These are phyloP conservation scores for Globisporangium lucens DNA, from an alignment of 352 stramenopile genomes.

Conservation along the genomic window DNA sequence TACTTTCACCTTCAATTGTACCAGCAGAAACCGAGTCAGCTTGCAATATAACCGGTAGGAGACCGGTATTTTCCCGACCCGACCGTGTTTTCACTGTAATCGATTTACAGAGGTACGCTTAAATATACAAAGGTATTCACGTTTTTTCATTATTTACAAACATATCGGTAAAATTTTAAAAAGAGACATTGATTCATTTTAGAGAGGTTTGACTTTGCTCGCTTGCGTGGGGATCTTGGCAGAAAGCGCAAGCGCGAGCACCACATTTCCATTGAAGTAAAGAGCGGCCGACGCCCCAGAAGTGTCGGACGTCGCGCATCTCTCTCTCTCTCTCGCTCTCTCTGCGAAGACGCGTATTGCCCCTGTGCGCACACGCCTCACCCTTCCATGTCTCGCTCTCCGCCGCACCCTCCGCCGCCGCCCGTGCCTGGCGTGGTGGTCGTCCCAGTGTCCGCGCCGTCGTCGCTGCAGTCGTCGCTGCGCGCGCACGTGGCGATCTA, in stretches of 20 bases:
- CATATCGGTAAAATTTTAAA: neutral
- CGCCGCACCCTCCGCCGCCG: neutral
- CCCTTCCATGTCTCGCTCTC: neutral
- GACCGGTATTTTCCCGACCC: neutral
- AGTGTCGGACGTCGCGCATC: too few species aligned
- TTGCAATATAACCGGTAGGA: neutral
- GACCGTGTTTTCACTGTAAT: neutral
- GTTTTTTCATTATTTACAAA: neutral
- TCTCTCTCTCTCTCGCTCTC: too few species aligned
- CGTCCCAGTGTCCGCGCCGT: slow-evolving; percentile 8
- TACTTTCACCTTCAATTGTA: neutral
- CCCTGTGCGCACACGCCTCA: neutral
- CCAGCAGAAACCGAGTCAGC: neutral
- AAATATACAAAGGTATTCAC: neutral
- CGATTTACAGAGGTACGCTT: neutral
- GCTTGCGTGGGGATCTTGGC: neutral
- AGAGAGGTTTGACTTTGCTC: neutral
- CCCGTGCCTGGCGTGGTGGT: slow-evolving; percentile 1
- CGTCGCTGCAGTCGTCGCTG: slow-evolving; percentile 1
- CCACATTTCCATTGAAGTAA: neutral
- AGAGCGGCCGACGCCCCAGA: neutral
- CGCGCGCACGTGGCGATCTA: slow-evolving; percentile 43
- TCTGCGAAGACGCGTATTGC: neutral
- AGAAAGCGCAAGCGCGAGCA: neutral
- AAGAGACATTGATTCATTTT: neutral